phyloP scores from a whole-genome alignment of 1,284 basidiomycete genomes.

The Papiliotrema nemorosa region DNA sequence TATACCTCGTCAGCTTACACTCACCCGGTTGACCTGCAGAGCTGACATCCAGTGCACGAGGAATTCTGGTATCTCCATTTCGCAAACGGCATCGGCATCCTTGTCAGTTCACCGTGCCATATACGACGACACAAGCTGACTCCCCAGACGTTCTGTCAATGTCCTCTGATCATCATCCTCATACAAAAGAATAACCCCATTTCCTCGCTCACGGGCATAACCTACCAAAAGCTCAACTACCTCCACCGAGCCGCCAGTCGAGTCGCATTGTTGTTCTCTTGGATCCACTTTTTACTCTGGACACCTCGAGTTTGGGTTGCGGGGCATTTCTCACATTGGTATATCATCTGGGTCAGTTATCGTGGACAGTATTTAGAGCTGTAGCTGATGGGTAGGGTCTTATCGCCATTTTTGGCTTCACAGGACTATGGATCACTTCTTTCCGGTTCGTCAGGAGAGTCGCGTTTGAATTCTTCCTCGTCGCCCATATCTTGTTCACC shows the following conservation, averaged over 20 bases:
- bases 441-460: constrained; percentile 48
- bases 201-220: constrained; percentile 45
- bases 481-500: constrained; percentile 53
- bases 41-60: constrained; percentile 8
- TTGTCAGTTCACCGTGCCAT: constrained; percentile 16
- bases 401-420: constrained; percentile 43
- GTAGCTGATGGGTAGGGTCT: constrained; percentile 19
- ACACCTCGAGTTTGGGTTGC: constrained; percentile 19
- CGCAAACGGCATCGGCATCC: constrained; percentile 29
- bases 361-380: too few relatives aligned
- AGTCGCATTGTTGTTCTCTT: constrained; percentile 36
- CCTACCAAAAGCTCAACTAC: constrained; percentile 51
- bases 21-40: neutral
- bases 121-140: neutral
- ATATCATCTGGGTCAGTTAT: constrained; percentile 27
- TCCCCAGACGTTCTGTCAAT: constrained; percentile 36
- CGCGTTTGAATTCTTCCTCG: constrained; percentile 56
- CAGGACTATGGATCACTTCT: constrained; percentile 52
- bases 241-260: constrained; percentile 49
- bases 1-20: constrained; percentile 1
- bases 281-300: constrained; percentile 39
- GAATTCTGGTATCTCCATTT: constrained; percentile 10
- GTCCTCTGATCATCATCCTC: constrained; percentile 46
- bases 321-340: constrained; percentile 11
- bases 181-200: constrained; percentile 50